These are phyloP conservation scores for Prunus fruticosa DNA, from an alignment of 306 rosid genomes.

Conservation along the genomic window DNA sequence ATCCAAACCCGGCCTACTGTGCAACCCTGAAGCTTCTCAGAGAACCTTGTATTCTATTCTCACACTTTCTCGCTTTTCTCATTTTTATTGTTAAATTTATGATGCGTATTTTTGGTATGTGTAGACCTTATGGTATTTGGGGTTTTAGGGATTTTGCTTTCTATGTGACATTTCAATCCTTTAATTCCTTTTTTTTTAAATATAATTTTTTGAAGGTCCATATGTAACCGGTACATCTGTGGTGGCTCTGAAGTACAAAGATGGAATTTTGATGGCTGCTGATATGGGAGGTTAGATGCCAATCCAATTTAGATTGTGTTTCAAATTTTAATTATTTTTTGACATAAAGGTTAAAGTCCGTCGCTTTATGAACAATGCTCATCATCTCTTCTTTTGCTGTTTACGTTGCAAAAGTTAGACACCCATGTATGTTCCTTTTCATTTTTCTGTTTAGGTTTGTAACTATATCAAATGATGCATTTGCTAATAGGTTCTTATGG, in stretches of 20 bases:
- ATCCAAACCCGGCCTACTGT: conserved; percentile 20
- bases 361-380: neutral
- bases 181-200: too few relatives aligned
- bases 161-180: neutral
- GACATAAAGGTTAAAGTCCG: neutral
- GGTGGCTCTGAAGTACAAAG: conserved; percentile 85
- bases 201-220: conserved; percentile 53
- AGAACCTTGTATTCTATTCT: conserved; percentile 57
- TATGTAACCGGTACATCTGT: conserved; percentile 92
- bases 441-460: neutral
- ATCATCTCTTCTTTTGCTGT: neutral
- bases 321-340: neutral
- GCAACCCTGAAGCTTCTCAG: conserved; percentile 40
- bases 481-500: conserved; percentile 75
- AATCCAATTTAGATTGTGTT: neutral
- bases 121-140: neutral
- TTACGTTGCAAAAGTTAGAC: neutral
- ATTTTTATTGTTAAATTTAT: neutral
- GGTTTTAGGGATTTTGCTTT: conserved; percentile 3
- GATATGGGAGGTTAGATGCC: conserved; percentile 84
- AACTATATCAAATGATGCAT: conserved; percentile 5
- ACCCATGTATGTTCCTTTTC: neutral
- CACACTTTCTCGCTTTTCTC: neutral
- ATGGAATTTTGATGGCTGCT: conserved; percentile 91
- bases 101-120: neutral